Conservation (phyloP, 768 basidiomycete genomes). For the Rubroboletus satanas region DNA sequence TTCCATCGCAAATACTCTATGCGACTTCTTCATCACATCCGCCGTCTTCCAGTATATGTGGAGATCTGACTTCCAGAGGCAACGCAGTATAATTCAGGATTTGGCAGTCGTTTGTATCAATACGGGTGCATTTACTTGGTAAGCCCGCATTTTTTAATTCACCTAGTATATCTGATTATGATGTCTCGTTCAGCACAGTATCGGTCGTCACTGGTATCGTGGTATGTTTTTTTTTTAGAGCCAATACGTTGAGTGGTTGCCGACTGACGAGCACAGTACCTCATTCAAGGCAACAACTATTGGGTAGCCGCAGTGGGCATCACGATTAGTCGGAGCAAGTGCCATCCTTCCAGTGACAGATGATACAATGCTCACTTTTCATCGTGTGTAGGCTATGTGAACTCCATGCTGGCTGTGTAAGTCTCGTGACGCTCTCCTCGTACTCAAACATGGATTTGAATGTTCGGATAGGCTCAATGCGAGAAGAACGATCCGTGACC, state of each 20-base stretch:
- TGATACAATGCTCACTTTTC: not conserved
- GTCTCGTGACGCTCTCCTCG: not conserved
- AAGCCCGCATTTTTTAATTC: not conserved
- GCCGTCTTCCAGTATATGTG: constrained; percentile 16
- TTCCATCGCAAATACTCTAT: not conserved
- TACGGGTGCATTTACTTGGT: constrained; percentile 14
- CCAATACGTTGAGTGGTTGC: not conserved
- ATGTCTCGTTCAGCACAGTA: not conserved
- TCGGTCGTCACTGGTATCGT: not conserved
- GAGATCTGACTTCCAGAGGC: constrained; percentile 12
- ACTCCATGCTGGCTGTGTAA: constrained; percentile 15
- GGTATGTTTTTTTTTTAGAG: not conserved
- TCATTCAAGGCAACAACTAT: not conserved
- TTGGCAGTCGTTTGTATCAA: constrained; percentile 13
- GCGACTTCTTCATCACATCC: constrained; percentile 3
- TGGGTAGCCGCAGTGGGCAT: constrained; percentile 1
- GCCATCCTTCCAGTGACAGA: not conserved
- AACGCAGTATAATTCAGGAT: constrained; percentile 4
- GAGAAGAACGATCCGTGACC: constrained; percentile 9
- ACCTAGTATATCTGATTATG: not conserved
- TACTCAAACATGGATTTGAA: not conserved
- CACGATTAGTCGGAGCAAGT: constrained; percentile 5
- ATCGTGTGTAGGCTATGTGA: constrained; percentile 7
- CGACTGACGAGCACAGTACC: not conserved
- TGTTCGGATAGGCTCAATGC: constrained; percentile 10